Percentiles rank a stretch among this genome's conserved stretches.
These are phyloP conservation scores for Amphibolis antarctica DNA, from an alignment of 106 monocot genomes.

Conservation along the genomic window DNA sequence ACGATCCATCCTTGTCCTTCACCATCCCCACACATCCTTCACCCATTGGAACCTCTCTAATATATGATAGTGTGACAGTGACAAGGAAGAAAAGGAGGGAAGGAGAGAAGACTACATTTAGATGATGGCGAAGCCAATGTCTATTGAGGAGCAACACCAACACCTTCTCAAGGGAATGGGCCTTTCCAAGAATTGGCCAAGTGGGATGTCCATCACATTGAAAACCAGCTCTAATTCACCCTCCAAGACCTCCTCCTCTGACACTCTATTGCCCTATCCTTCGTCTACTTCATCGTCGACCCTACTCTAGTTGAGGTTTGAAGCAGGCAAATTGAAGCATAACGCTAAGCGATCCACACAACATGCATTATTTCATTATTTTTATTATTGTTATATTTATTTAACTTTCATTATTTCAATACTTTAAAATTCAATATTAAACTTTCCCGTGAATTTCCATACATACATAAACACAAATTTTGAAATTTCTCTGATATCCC, in stretches of 20 bases:
- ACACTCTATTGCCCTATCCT: too few species aligned
- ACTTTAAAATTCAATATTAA: too few species aligned
- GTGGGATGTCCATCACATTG: neutral
- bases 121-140: conserved; percentile 61
- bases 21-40: conserved; percentile 34
- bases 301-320: conserved; percentile 24
- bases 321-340: neutral
- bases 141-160: conserved; percentile 55
- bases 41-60: neutral
- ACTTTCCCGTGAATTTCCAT: too few species aligned
- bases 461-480: too few species aligned
- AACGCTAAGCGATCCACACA: too few species aligned
- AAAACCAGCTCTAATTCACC: neutral
- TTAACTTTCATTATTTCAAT: too few species aligned
- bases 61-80: neutral
- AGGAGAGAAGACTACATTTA: conserved; percentile 25
- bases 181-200: conserved; percentile 34
- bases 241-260: too few species aligned
- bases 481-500: too few species aligned
- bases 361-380: too few species aligned
- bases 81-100: neutral
- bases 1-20: conserved; percentile 72
- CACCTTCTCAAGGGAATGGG: conserved; percentile 82
- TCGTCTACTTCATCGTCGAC: neutral
- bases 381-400: too few species aligned